These are phyloP conservation scores for Zygosaccharomyces siamensis DNA, from an alignment of 805 yeast species.

Conservation along the genomic window DNA sequence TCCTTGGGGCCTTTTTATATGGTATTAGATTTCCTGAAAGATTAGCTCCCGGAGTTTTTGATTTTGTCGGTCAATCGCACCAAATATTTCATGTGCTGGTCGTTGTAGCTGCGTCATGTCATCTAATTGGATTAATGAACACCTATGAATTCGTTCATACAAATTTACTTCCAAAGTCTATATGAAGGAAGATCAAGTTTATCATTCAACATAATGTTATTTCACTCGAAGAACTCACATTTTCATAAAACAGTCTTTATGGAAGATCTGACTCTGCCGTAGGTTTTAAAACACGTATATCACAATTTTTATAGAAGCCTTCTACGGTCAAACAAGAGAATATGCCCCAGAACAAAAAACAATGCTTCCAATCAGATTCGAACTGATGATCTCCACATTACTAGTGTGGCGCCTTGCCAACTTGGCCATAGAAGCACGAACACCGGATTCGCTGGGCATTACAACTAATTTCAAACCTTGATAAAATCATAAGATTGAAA, in stretches of 20 bases:
- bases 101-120: conserved; percentile 70
- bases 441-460: no score
- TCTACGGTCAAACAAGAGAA: no score
- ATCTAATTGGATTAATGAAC: conserved; percentile 56
- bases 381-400: conserved; percentile 83
- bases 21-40: conserved; percentile 79
- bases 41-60: conserved; percentile 56
- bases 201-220: neutral
- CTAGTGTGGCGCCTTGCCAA: conserved; percentile 88
- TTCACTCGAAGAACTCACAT: no score
- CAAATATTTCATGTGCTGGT: conserved; percentile 79
- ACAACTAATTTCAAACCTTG: no score
- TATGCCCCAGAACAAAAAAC: conserved; percentile 4
- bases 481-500: neutral
- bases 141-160: conserved; percentile 51
- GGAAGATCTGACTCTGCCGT: no score
- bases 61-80: conserved; percentile 74
- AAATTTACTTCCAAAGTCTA: conserved; percentile 5
- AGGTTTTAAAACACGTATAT: no score
- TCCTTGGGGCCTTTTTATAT: conserved; percentile 73
- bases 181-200: neutral
- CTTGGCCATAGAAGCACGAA: conserved; percentile 52
- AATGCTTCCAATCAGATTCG: conserved; percentile 67
- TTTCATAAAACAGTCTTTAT: no score
- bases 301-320: no score